phyloP scores from a whole-genome alignment of 116 monocot genomes.

The Phalaenopsis hybrid region DNA sequence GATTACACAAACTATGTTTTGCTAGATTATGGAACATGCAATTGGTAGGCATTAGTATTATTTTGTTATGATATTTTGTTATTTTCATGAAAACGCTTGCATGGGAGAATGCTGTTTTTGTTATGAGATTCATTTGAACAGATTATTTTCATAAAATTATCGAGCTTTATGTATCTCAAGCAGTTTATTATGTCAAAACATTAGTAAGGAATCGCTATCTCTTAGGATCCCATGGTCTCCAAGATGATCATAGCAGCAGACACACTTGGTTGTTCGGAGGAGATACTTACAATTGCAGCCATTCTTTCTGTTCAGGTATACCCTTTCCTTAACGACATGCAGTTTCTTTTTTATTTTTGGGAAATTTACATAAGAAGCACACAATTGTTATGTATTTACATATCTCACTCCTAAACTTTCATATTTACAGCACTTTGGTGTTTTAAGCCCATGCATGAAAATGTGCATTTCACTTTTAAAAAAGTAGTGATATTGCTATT shows the following conservation, averaged over 20 bases:
- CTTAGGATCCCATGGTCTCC: slow-evolving; percentile 85
- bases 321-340: background rate
- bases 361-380: too few relatives aligned
- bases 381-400: too few relatives aligned
- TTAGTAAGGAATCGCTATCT: background rate
- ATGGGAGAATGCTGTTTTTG: background rate
- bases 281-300: slow-evolving; percentile 81
- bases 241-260: slow-evolving; percentile 85
- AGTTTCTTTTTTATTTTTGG: background rate
- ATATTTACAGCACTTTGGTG: too few relatives aligned
- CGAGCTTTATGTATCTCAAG: background rate
- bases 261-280: slow-evolving; percentile 76
- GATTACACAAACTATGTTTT: background rate
- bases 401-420: too few relatives aligned
- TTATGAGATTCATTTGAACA: background rate
- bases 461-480: too few relatives aligned
- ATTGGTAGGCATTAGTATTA: background rate
- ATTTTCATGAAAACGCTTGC: background rate
- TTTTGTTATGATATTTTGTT: background rate
- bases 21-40: background rate
- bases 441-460: too few relatives aligned
- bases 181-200: slow-evolving; percentile 1
- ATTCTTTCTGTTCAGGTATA: slow-evolving; percentile 89
- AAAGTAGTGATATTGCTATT: too few relatives aligned
- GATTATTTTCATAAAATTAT: background rate